Base-by-base conservation (phyloP, 2,329 filamentous ascomycete species). In the Ophiostoma sp. region DNA sequence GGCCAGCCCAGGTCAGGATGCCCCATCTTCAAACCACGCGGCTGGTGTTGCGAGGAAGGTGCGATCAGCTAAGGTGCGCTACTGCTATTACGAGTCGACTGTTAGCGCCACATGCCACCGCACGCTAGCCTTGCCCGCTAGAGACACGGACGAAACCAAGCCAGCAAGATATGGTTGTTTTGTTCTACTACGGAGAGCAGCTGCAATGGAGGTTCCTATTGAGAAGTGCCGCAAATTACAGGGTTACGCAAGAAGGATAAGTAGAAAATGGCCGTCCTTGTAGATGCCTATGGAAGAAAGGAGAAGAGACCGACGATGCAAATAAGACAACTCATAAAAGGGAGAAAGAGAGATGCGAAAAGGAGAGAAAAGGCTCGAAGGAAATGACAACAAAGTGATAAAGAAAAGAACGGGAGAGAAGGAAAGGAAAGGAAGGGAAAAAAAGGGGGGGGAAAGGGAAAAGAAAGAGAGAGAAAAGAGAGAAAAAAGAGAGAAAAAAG, bases 11-110 rank as follows among this genome's bases (percentile, higher is more conserved):
- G 60, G 60, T n/a, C 38, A 63, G 12, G 60, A 44, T 44, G 60
- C 40, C 60, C 60, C 60, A 42, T 63, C 60, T 63, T 63, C 60
- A 63, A 63, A 63, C 60, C 60, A 63, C 60, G 60, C 38, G 60
- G 60, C 60, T 63, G 40, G 60, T 41, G 60, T 18, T 42, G 38
- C 16, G 14, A 41, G 60, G 40, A 42, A 63, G 60, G 60, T 44
- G 40, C 58, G 58, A 42, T 18, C 38, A 63, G 36, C 55, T 40
- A 60, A 38, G 14, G 27, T 38, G 55, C 55, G 55, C 55, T 60
- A 60, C 55, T 62, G 38, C 58, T 62, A 14, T 9, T 63, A 41
- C 16, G 16, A 7, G 60, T 11, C 45, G 49, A 42, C 40, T 63
- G 60, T 42, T 63, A 63, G 60, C 16, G 40, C 60, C 60, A 14